Percentiles rank a stretch among this genome's conserved stretches.
These are phyloP conservation scores for Passalora sequoiae DNA, from an alignment of 2,329 filamentous ascomycete genomes.

Conservation along the genomic window DNA sequence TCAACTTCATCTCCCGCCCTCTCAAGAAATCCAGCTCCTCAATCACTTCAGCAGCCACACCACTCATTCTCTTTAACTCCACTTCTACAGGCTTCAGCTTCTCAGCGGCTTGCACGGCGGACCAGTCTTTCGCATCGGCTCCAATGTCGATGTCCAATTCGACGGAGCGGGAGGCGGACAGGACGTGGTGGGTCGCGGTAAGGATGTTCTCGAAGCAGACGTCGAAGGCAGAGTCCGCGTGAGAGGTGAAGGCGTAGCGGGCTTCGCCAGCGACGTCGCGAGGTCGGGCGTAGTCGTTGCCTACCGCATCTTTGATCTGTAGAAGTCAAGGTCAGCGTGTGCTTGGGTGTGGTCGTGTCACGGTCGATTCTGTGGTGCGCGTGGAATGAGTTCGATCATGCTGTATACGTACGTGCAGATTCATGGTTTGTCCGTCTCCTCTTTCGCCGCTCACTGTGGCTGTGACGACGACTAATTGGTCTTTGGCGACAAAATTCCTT, in stretches of 20 bases:
- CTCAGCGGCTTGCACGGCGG: slow-evolving; percentile 88
- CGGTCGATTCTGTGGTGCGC: too few relatives aligned
- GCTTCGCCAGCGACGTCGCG: slow-evolving; percentile 89
- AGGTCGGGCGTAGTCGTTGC: slow-evolving; percentile 90
- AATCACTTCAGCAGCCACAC: slow-evolving; percentile 83
- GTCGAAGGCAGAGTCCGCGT: slow-evolving; percentile 87
- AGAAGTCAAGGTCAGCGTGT: slow-evolving; percentile 5
- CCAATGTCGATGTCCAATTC: slow-evolving; percentile 96
- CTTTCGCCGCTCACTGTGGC: slow-evolving; percentile 77
- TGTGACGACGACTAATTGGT: slow-evolving; percentile 93
- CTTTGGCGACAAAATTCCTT: slow-evolving; percentile 87
- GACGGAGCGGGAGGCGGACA: slow-evolving; percentile 61
- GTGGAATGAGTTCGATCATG: too few relatives aligned
- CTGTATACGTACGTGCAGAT: slow-evolving; percentile 76
- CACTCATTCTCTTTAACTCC: slow-evolving; percentile 86
- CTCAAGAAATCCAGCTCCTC: slow-evolving; percentile 95
- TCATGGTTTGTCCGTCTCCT: slow-evolving; percentile 87
- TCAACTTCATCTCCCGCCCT: slow-evolving; percentile 81
- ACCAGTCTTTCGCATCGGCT: slow-evolving; percentile 97
- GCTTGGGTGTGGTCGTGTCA: too few relatives aligned
- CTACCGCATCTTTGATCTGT: slow-evolving; percentile 89
- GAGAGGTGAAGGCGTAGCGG: slow-evolving; percentile 88
- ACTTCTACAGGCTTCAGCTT: slow-evolving; percentile 97
- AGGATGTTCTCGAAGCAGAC: slow-evolving; percentile 91
- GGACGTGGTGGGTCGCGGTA: slow-evolving; percentile 43